Base-by-base conservation (phyloP, 192 early-diverging fungal genomes). In the Umbelopsis sp. region DNA sequence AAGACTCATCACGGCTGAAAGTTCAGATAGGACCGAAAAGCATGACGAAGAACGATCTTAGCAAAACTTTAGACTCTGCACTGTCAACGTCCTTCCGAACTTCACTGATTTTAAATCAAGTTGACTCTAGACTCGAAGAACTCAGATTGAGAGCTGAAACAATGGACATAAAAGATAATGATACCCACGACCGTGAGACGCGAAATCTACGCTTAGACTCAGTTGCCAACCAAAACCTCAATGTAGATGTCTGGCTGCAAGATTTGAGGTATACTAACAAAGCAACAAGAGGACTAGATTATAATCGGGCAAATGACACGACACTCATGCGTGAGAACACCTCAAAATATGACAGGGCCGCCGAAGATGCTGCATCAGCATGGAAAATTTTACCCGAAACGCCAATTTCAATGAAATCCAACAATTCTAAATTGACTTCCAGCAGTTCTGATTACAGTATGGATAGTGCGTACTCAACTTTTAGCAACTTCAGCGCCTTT, bases 101-200 rank as follows among this genome's bases (percentile, higher is more conserved):
- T 0, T 61, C 55, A 37, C 27, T 61, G 12, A 61, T 61, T 16
- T 35, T 61, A 18, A 61, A n/a, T n/a, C 55, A 61, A 35, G 55
- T 61, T 5, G 55, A 61, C 30, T 61, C 55, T 6, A 61, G 55
- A 18, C 55, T 61, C 16, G 27, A 61, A n/a, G 55, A 25, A 12
- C 33, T 61, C 4, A 35, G 13, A 8, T n/a, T 35, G 30, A 15
- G 33, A 35, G 16, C 16, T 27, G 15, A 61, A 35, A 15, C 9
- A 13, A 16, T 30, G 33, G n/a, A 23, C 6, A 4, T 41, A 41
- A 10, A 41, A 41, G 37, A 41, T 41, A 1, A 41, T 6, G 7
- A 10, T 10, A 10, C 10, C 37, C 2, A 10, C 10, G 37, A 41
- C 37, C 0, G 1, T 41, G 37, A 0, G 37, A 41, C 37, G 37